These are phyloP conservation scores for Penicillium longicatenatum DNA, from an alignment of 495 filamentous ascomycete species.

Conservation along the genomic window DNA sequence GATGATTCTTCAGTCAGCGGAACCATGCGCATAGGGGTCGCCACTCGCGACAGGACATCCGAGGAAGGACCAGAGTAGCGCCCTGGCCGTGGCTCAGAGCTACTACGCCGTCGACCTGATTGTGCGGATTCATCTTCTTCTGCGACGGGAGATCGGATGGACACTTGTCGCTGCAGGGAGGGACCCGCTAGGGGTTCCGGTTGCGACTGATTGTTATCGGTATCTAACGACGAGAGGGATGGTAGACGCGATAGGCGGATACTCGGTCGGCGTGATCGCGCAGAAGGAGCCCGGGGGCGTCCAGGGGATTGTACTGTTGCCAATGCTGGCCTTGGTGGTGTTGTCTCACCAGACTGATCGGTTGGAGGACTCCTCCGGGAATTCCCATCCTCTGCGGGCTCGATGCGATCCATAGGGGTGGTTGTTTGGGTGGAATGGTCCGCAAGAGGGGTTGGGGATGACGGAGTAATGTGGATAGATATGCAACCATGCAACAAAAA, in stretches of 20 bases:
- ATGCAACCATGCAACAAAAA: background rate
- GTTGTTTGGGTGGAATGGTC: background rate
- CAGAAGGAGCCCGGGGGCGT: slow-evolving; percentile 15
- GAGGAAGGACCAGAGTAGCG: slow-evolving; percentile 38
- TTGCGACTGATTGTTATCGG: slow-evolving; percentile 9
- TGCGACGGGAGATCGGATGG: slow-evolving; percentile 19
- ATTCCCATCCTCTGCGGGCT: slow-evolving; percentile 31
- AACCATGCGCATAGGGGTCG: slow-evolving; percentile 37
- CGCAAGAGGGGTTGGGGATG: slow-evolving; percentile 5
- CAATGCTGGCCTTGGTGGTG: slow-evolving; percentile 15
- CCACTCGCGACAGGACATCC: slow-evolving; percentile 35
- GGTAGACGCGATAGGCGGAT: slow-evolving; percentile 42
- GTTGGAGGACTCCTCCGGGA: slow-evolving; percentile 11
- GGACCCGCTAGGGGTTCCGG: slow-evolving; percentile 5
- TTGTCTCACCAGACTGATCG: slow-evolving; percentile 12
- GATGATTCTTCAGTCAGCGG: slow-evolving; percentile 43
- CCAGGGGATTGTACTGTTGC: slow-evolving; percentile 7
- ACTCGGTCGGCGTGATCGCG: slow-evolving; percentile 39
- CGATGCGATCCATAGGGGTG: slow-evolving; percentile 47
- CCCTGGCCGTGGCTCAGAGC: slow-evolving; percentile 46
- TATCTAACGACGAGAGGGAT: slow-evolving; percentile 27
- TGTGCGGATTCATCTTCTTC: slow-evolving; percentile 38
- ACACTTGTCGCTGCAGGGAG: slow-evolving; percentile 12
- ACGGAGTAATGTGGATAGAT: background rate
- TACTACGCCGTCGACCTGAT: slow-evolving; percentile 46